Evolutionary conservation across 208 protist species (phyloP).

Genomic region (Trypanosoma rangeli): DNA sequence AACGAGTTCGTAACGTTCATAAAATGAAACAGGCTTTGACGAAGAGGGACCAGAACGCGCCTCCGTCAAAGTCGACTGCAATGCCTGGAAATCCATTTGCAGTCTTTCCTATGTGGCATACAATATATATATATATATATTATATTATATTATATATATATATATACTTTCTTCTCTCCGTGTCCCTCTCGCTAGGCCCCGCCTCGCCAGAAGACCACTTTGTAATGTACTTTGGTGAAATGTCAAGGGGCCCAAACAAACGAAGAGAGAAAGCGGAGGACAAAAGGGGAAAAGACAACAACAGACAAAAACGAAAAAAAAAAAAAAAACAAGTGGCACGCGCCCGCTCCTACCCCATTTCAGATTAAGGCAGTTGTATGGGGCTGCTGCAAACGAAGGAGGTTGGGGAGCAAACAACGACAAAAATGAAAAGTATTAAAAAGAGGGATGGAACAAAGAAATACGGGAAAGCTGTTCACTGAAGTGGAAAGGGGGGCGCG

Average conservation of each 20-base stretch:
- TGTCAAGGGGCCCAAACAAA: too few species aligned
- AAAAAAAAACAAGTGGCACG: conserved; percentile 12
- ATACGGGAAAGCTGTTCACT: background rate
- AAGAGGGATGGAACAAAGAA: conserved; percentile 11
- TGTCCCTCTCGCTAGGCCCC: background rate
- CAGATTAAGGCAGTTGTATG: too few species aligned
- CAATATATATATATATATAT: background rate
- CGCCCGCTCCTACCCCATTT: background rate
- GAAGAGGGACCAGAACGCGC: conserved; percentile 17
- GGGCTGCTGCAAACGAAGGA: too few species aligned
- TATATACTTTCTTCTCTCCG: background rate
- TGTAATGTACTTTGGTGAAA: background rate
- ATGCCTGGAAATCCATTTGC: conserved; percentile 73
- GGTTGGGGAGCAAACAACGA: background rate
- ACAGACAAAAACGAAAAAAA: conserved; percentile 14
- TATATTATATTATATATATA: background rate
- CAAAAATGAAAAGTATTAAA: conserved; percentile 19
- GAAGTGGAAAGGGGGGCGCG: too few species aligned
- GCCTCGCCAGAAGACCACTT: background rate
- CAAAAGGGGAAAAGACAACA: background rate
- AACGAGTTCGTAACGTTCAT: conserved; percentile 52
- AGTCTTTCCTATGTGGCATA: background rate
- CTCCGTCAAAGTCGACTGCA: conserved; percentile 61
- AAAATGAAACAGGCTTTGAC: conserved; percentile 29
- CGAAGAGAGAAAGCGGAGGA: background rate